Evolutionary conservation across 441 rosid species (phyloP).

Genomic region (Euphorbia neoarborescens): DNA sequence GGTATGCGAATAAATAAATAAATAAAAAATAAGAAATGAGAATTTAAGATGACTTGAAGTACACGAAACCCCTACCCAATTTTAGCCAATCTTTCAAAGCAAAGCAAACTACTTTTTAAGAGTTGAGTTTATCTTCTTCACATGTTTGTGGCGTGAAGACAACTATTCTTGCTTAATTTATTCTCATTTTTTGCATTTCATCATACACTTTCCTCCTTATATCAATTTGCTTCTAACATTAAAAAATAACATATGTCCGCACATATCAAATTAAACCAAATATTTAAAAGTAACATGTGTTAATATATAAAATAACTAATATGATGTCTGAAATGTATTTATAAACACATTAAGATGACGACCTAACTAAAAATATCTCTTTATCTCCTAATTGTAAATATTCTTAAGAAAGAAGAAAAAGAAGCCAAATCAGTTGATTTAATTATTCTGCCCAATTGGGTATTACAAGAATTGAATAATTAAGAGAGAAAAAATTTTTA

Average conservation of each 20-base stretch:
- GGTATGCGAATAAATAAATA: no score
- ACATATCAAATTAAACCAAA: no score
- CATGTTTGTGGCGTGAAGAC: conserved; percentile 17
- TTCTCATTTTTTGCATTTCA: background rate
- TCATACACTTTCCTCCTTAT: background rate
- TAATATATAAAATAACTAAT: no score
- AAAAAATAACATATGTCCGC: no score
- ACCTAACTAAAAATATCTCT: background rate
- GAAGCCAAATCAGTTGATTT: background rate
- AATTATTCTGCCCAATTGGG: conserved; percentile 7
- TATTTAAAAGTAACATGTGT: no score
- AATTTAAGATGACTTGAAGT: conserved; percentile 8
- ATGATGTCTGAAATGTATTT: background rate
- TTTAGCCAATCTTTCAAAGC: conserved; percentile 11
- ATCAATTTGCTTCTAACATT: background rate
- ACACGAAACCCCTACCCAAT: conserved; percentile 13
- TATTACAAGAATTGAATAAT: conserved; percentile 28
- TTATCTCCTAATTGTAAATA: background rate
- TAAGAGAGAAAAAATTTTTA: conserved; percentile 1
- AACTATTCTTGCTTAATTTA: background rate
- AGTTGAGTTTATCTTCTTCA: background rate
- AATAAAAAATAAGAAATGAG: background rate
- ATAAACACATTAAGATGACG: background rate
- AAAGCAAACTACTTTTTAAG: conserved; percentile 2
- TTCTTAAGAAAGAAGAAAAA: background rate